phyloP scores from a whole-genome alignment of 768 basidiomycete species.

The Leccinum truebloodii region DNA sequence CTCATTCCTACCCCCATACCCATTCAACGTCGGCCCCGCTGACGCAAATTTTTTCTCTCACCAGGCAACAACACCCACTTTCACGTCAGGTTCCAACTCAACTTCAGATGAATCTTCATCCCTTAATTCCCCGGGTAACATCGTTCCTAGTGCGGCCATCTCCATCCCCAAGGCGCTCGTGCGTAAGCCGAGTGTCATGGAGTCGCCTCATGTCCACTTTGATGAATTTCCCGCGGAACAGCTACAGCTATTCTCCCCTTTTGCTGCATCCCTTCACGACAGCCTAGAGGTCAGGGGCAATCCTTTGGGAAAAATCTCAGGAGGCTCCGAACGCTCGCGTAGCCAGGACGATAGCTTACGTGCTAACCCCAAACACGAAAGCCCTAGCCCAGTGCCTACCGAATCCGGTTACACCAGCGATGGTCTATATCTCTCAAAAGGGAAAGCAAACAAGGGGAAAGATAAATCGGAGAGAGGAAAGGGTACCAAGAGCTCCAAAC shows the following conservation, averaged over 20 bases:
- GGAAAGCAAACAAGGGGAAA: constrained; percentile 18
- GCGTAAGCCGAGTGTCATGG: constrained; percentile 31
- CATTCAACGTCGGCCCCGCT: constrained; percentile 3
- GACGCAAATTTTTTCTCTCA: constrained; percentile 12
- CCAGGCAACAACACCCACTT: constrained; percentile 33
- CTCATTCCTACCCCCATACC: not conserved
- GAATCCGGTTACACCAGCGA: constrained; percentile 33
- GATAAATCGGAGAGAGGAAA: constrained; percentile 24
- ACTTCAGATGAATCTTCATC: constrained; percentile 45
- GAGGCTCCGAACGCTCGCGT: constrained; percentile 16
- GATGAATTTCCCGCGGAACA: constrained; percentile 34
- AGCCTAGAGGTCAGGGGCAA: not conserved
- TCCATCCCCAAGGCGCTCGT: constrained; percentile 23
- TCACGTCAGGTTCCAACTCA: constrained; percentile 43
- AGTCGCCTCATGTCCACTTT: constrained; percentile 33
- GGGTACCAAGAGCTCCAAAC: constrained; percentile 19
- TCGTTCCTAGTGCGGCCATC: constrained; percentile 17
- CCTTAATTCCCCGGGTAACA: constrained; percentile 28
- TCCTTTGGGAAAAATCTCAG: constrained; percentile 3
- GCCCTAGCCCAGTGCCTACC: constrained; percentile 16
- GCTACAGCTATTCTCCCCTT: constrained; percentile 28
- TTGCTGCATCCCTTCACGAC: constrained; percentile 14
- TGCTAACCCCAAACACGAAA: constrained; percentile 9
- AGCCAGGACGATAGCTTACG: constrained; percentile 27
- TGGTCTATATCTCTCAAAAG: constrained; percentile 34